Evolutionary conservation across 495 filamentous ascomycete genomes (phyloP).

Genomic region (Darksidea phi): DNA sequence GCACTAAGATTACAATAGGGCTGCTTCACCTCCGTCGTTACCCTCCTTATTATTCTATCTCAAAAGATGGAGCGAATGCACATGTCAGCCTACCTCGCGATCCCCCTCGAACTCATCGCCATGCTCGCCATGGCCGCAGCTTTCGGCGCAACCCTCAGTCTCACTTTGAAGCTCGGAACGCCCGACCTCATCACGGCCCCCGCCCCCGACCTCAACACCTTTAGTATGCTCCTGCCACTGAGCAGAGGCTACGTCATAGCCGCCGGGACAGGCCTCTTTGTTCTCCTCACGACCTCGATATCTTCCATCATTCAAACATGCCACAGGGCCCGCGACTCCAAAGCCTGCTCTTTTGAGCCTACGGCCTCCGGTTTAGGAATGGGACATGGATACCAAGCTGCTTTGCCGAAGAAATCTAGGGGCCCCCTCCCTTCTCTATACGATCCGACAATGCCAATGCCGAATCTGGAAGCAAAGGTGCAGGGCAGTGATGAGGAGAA

Average conservation of each 20-base stretch:
- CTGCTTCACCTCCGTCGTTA: constrained; percentile 16
- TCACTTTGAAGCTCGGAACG: constrained; percentile 14
- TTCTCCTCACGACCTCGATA: constrained; percentile 12
- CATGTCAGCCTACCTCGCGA: constrained; percentile 4
- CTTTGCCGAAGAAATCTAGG: not conserved
- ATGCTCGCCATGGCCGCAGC: constrained; percentile 26
- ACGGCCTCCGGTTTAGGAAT: constrained; percentile 28
- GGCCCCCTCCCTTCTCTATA: constrained; percentile 19
- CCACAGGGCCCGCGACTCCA: not conserved
- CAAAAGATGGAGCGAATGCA: constrained; percentile 6
- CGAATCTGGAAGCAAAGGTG: not conserved
- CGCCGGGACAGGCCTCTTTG: constrained; percentile 4
- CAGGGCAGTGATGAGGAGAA: constrained; percentile 13
- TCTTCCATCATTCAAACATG: constrained; percentile 1
- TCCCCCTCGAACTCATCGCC: constrained; percentile 21
- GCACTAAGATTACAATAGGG: not conserved
- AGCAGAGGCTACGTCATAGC: constrained; percentile 19
- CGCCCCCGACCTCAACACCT: constrained; percentile 4
- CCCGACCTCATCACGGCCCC: constrained; percentile 4
- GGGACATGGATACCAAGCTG: constrained; percentile 25
- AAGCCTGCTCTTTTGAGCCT: constrained; percentile 23
- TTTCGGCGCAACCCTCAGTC: constrained; percentile 10
- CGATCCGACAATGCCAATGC: constrained; percentile 17
- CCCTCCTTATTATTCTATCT: constrained; percentile 14
- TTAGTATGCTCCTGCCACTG: constrained; percentile 16